Base-by-base conservation (phyloP, 208 protist species). In the Wallacemonas sp. region DNA sequence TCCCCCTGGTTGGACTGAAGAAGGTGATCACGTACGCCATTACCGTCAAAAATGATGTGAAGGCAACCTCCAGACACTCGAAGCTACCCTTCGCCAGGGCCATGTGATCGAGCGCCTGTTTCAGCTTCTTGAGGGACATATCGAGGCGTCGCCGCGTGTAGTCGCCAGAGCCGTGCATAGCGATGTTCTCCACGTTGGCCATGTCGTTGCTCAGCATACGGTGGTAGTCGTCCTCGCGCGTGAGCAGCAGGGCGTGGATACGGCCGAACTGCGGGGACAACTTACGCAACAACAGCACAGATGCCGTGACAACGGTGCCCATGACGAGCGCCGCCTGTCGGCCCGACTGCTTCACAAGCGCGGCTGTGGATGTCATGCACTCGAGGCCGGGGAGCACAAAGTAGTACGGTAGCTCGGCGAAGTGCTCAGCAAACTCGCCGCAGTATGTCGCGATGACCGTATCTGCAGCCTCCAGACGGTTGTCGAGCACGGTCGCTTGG, bases 391-490 rank as follows among this genome's bases (percentile, higher is more conserved):
- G 89, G 22, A 95, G 71, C 1, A 93, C 39, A 57, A 95, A 95
- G 69, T 95, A 95, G 57, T 95, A 95, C 6, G 89, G 89, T 27
- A 95, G 80, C 69, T 95, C 86, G 0, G 86, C 86, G 61, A 95
- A 93, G 73, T 95, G 89, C 67, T 95, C 89, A 1, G 89, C 89
- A 65, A 95, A 95, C 62, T 95, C 86, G 10, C 77, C 86, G 63
- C 86, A 95, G 69, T 93, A 95, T 9, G 85, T 90, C 41, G 84
- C 73, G 55, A 95, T 91, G 8, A 82, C 86, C 8, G 86, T 88
- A 63, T 93, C 89, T 1, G 80, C 76, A 5, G 78, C 54, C 71
- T 93, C 78, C 17, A 95, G 69, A 3, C 83, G 78, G 52, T 85
- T 85, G 54, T 95, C 86, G 26, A 95, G 71, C 17, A 87, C 71